Conservation (phyloP, 805 yeast species). For the Zygosaccharomyces kombuchaensis region DNA sequence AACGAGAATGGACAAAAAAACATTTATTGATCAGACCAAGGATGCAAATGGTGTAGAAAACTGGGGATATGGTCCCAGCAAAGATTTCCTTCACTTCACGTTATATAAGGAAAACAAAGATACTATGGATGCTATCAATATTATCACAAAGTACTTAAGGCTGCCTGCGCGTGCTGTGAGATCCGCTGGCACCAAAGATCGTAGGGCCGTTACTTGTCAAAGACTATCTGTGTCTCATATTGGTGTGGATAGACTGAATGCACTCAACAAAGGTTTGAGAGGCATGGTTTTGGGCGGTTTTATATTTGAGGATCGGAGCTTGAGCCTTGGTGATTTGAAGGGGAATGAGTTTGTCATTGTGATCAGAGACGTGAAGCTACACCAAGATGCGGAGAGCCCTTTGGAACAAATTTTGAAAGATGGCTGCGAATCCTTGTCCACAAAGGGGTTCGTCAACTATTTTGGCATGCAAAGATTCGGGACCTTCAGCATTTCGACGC, state of each 20-base stretch:
- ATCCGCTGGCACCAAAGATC: slow-evolving; percentile 94
- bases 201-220: slow-evolving; percentile 94
- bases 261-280: slow-evolving; percentile 68
- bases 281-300: slow-evolving; percentile 82
- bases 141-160: slow-evolving; percentile 67
- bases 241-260: slow-evolving; percentile 67
- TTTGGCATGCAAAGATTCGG: slow-evolving; percentile 99
- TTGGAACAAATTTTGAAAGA: slow-evolving; percentile 45
- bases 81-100: slow-evolving; percentile 67
- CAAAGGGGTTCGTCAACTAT: slow-evolving; percentile 83
- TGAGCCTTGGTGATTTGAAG: slow-evolving; percentile 73
- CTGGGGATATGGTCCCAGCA: slow-evolving; percentile 70
- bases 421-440: slow-evolving; percentile 54
- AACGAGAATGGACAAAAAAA: slow-evolving; percentile 38
- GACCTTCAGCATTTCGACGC: slow-evolving; percentile 89
- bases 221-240: slow-evolving; percentile 64
- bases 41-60: slow-evolving; percentile 52
- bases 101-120: slow-evolving; percentile 93
- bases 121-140: slow-evolving; percentile 89
- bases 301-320: slow-evolving; percentile 53
- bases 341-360: slow-evolving; percentile 91
- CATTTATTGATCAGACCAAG: slow-evolving; percentile 34
- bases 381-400: slow-evolving; percentile 29
- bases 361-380: slow-evolving; percentile 61
- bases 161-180: slow-evolving; percentile 66